Conservation (phyloP, 208 protist species). For the Kentomonas sorsogonicus region DNA sequence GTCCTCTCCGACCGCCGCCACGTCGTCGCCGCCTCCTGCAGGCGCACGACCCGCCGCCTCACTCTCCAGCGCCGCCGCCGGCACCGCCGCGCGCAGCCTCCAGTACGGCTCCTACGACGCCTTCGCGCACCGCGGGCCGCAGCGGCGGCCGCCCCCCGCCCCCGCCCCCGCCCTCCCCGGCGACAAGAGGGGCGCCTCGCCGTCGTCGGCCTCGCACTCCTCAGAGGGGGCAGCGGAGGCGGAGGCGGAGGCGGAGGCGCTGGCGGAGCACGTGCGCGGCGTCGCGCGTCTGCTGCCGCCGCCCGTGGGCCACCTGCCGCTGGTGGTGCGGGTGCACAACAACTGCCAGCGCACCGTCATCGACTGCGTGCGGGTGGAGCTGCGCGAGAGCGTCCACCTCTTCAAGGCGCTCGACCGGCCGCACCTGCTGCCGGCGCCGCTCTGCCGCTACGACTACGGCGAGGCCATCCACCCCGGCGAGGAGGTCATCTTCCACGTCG, state of each 20-base stretch:
- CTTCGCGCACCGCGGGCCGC: constrained; percentile 13
- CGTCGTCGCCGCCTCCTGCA: no score
- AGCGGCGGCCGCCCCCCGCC: neutral
- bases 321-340: constrained; percentile 46
- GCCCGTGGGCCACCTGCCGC: constrained; percentile 35
- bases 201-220: neutral
- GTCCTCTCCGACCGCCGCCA: constrained; percentile 26
- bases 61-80: neutral
- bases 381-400: constrained; percentile 10
- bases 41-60: constrained; percentile 13
- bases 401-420: constrained; percentile 6
- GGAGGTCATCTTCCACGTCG: constrained; percentile 6
- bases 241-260: constrained; percentile 1
- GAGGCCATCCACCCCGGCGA: constrained; percentile 12
- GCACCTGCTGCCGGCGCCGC: constrained; percentile 2
- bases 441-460: constrained; percentile 2
- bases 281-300: constrained; percentile 22
- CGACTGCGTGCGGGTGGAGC: constrained; percentile 7
- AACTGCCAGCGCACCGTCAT: constrained; percentile 18
- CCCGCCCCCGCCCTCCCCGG: neutral
- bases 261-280: constrained; percentile 7
- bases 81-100: neutral
- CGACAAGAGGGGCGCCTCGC: no score
- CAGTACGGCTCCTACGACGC: neutral
- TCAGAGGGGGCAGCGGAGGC: neutral